Conservation (phyloP, 768 basidiomycete genomes). For the Tricholoma saponaceum region DNA sequence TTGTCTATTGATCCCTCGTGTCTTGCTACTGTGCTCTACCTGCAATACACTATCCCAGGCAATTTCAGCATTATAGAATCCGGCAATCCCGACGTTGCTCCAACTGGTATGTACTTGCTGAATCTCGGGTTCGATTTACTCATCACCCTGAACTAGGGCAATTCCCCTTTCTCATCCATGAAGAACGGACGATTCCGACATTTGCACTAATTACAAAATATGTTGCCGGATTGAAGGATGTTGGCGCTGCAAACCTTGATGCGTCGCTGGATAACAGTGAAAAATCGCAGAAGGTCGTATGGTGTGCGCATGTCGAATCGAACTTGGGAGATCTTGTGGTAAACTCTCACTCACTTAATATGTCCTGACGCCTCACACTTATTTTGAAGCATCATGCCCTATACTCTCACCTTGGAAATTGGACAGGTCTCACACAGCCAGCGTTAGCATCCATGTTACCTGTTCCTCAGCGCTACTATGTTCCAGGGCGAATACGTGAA, state of each 20-base stretch:
- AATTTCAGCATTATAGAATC: constrained; percentile 59
- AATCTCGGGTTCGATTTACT: constrained; percentile 1
- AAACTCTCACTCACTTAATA: constrained; percentile 23
- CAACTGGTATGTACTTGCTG: constrained; percentile 53
- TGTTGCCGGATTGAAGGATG: constrained; percentile 44
- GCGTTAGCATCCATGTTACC: constrained; percentile 54
- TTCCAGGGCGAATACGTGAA: constrained; percentile 59
- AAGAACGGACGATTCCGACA: constrained; percentile 42
- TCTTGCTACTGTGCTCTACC: constrained; percentile 60
- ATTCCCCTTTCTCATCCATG: constrained; percentile 68
- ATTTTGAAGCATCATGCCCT: constrained; percentile 53
- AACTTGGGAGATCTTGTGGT: constrained; percentile 71
- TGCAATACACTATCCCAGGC: constrained; percentile 69
- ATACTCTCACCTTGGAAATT: constrained; percentile 63
- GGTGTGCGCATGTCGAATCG: constrained; percentile 62
- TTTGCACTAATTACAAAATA: constrained; percentile 64
- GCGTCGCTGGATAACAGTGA: constrained; percentile 39
- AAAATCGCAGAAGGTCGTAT: constrained; percentile 53
- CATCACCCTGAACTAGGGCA: constrained; percentile 43
- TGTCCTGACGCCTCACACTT: neutral
- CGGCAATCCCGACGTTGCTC: constrained; percentile 67
- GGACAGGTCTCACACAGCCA: constrained; percentile 50
- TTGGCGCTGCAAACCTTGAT: constrained; percentile 42
- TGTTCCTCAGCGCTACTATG: constrained; percentile 71
- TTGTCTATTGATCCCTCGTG: constrained; percentile 66